Percentiles rank a stretch among this genome's conserved stretches.
phyloP scores from a whole-genome alignment of 1,284 basidiomycete genomes.

The Cryptococcus sp. region DNA sequence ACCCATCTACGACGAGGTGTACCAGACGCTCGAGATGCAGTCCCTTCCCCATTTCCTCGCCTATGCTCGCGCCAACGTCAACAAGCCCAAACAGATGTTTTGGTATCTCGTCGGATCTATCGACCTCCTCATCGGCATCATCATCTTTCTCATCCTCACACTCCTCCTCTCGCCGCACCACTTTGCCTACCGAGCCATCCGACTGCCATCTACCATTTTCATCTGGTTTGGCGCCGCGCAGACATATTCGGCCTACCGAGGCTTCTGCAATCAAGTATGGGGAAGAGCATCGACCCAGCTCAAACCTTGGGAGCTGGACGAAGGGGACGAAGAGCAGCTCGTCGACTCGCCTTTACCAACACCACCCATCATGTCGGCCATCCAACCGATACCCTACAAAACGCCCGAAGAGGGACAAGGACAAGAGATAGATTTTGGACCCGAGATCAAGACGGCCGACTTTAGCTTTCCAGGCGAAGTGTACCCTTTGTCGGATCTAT shows the following conservation, averaged over 20 bases:
- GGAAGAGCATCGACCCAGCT: conserved; percentile 26
- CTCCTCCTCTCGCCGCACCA: conserved; percentile 19
- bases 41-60: conserved; percentile 31
- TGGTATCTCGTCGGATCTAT: conserved; percentile 32
- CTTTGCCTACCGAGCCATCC: conserved; percentile 23
- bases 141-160: conserved; percentile 29
- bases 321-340: conserved; percentile 15
- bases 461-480: no score
- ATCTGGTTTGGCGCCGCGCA: conserved; percentile 30
- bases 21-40: conserved; percentile 28
- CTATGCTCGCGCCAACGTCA: conserved; percentile 30
- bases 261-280: conserved; percentile 39
- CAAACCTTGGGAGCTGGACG: conserved; percentile 36
- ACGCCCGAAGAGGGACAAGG: no score
- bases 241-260: conserved; percentile 31
- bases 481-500: no score
- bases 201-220: conserved; percentile 31
- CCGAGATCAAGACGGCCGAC: no score
- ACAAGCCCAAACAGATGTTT: conserved; percentile 32
- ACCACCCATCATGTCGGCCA: not conserved
- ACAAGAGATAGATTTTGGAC: no score
- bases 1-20: conserved; percentile 36
- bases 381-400: not conserved
- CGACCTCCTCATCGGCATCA: conserved; percentile 24
- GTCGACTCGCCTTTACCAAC: not conserved